Evolutionary conservation across 176 grass and related monocot genomes (phyloP), one percentile per base, ranked within the genome.

Genomic region (Saccharum spontaneum): DNA sequence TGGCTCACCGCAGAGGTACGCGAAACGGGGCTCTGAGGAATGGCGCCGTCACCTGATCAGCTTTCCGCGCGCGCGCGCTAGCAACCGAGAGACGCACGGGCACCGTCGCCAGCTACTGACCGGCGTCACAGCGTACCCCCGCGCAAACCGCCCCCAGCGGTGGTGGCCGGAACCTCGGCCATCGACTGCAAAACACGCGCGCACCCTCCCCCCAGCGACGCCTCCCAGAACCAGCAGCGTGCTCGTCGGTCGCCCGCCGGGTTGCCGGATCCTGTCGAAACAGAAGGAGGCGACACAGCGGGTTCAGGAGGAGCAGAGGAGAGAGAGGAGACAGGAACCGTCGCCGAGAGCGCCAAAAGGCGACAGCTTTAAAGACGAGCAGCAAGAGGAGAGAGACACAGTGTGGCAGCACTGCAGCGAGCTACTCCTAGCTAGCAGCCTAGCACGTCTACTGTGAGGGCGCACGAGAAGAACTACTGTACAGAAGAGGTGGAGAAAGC

Each of bases 291-390:
- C 66, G 46, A 28, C 33, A 12, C 67, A 30, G 22, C 39, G 34
- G 33, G 86, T 68, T 79, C 34, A 44, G n/a, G 77, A 46, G 80
- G 66, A 46, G 57, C 26, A 36, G 41, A 31, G 31, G 50, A 52
- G 45, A 55, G 71, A 63, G 28, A 57, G 16, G 79, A 37, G 79
- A 82, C 43, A 84, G 64, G 33, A 69, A 20, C 34, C 67, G 70
- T n/a, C 68, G 23, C 63, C 67, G 76, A 28, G 61, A 49, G 33
- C 10, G 77, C 80, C 72, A 81, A 90, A 95, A 95, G 88, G 85
- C 83, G 71, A 94, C 93, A 92, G 84, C 91, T 90, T 92, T 92
- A 98, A 92, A 95, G 88, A 46, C 52, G 13, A 37, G 63, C 26
- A 7, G 52, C 4, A 8, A 57, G 75, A 43, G 39, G 45, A 61